Percentiles rank a stretch among this genome's conserved stretches.
Conservation (phyloP, 441 rosid species). For the Gossypium gossypioides region DNA sequence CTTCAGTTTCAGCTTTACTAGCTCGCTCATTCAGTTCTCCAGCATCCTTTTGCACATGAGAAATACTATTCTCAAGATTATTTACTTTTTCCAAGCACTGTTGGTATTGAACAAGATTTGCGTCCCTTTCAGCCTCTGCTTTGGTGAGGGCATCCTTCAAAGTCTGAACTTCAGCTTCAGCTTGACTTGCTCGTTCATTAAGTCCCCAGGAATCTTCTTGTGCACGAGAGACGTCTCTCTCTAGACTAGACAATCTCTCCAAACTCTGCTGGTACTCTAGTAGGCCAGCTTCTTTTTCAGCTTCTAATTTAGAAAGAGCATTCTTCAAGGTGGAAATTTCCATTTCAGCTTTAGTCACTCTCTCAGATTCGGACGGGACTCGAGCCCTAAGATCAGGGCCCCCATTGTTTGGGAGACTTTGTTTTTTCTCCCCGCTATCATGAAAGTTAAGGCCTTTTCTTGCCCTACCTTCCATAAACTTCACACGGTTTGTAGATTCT, state of each 20-base stretch:
- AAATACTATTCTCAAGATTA: constrained; percentile 42
- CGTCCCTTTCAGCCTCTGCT: constrained; percentile 49
- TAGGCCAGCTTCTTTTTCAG: constrained; percentile 72
- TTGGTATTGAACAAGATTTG: constrained; percentile 52
- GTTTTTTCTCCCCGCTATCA: constrained; percentile 42
- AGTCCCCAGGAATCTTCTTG: constrained; percentile 50
- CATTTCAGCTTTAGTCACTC: constrained; percentile 53
- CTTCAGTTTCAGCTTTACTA: constrained; percentile 50
- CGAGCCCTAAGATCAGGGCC: constrained; percentile 28
- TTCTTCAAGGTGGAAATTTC: constrained; percentile 61
- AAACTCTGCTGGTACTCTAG: constrained; percentile 58
- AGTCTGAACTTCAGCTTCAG: constrained; percentile 62
- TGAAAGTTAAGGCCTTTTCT: constrained; percentile 65
- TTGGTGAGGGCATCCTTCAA: constrained; percentile 49
- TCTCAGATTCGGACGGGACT: constrained; percentile 49
- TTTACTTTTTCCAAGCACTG: constrained; percentile 61
- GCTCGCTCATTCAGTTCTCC: constrained; percentile 53
- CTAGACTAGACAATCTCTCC: constrained; percentile 56
- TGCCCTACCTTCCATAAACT: constrained; percentile 38
- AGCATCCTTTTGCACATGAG: constrained; percentile 42
- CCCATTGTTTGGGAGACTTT: constrained; percentile 13
- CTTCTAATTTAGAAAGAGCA: constrained; percentile 66
- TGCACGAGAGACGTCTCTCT: constrained; percentile 61
- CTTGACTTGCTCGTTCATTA: constrained; percentile 49
- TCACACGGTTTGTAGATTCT: constrained; percentile 20